These are phyloP conservation scores for Fraxinus baroniana DNA, from an alignment of 305 asterid genomes.

Conservation along the genomic window DNA sequence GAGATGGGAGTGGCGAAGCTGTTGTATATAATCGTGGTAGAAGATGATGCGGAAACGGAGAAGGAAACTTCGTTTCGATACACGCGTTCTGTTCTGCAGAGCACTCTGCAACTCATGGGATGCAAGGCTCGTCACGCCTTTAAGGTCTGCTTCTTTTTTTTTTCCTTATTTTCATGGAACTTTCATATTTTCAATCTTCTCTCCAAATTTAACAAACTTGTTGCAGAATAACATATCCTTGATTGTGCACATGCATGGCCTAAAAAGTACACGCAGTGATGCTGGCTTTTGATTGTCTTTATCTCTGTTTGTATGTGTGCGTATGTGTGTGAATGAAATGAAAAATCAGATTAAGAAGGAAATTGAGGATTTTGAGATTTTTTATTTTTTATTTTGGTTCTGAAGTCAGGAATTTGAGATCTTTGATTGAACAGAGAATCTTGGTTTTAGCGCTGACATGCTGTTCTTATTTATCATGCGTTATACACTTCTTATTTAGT, in stretches of 20 bases:
- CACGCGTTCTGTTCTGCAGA: conserved; percentile 90
- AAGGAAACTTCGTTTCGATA: conserved; percentile 53
- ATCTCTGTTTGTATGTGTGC: not conserved
- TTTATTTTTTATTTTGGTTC: not conserved
- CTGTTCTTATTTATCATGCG: not conserved
- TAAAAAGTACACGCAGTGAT: conserved; percentile 3
- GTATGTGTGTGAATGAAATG: conserved; percentile 5
- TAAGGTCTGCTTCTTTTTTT: conserved; percentile 44
- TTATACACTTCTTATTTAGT: not conserved
- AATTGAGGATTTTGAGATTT: not conserved
- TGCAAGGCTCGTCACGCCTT: conserved; percentile 97
- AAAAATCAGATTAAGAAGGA: not conserved
- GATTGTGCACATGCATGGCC: conserved; percentile 30
- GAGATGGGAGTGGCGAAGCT: conserved; percentile 54
- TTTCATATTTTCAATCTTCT: not conserved
- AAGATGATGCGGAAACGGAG: conserved; percentile 39
- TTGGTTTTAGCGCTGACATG: not conserved
- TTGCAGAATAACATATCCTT: conserved; percentile 12
- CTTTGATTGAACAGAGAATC: not conserved
- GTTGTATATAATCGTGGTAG: conserved; percentile 76
- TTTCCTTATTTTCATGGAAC: not conserved
- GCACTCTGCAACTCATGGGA: conserved; percentile 94
- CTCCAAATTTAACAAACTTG: not conserved
- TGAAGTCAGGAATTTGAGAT: conserved; percentile 8
- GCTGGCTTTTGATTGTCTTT: not conserved